Evolutionary conservation across 2,329 filamentous ascomycete species (phyloP).

Genomic region (Calonectria henricotiae): DNA sequence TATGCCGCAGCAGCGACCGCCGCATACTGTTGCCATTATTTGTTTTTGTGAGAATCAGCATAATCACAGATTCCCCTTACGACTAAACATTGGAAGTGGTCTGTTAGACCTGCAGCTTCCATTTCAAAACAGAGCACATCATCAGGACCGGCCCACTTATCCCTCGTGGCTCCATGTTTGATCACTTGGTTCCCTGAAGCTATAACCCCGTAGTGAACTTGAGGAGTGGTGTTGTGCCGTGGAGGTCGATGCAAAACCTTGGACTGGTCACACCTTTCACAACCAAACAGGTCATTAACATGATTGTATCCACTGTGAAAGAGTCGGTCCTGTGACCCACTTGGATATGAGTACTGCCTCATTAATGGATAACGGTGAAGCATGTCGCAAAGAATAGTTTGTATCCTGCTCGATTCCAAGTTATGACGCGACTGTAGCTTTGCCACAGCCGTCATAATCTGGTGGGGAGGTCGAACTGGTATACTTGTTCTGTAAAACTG

Average conservation of each 20-base stretch:
- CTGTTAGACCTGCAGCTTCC: conserved; percentile 54
- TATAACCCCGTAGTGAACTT: not conserved
- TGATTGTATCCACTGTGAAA: not conserved
- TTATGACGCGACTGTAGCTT: not conserved
- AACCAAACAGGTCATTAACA: not conserved
- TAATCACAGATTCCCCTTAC: conserved; percentile 48
- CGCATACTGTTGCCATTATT: conserved; percentile 13
- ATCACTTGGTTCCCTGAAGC: not conserved
- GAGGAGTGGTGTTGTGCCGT: not conserved
- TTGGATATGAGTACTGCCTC: not conserved
- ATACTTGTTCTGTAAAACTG: not conserved
- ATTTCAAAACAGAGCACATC: conserved; percentile 53
- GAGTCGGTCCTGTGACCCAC: not conserved
- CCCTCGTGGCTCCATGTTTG: not conserved
- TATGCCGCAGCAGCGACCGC: conserved; percentile 6
- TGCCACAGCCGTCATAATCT: not conserved
- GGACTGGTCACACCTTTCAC: not conserved
- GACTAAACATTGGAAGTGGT: conserved; percentile 54
- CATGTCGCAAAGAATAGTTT: not conserved
- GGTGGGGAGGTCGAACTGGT: not conserved
- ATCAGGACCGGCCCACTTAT: conserved; percentile 37
- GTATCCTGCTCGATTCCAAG: not conserved
- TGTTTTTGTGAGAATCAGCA: conserved; percentile 22
- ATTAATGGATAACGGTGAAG: not conserved
- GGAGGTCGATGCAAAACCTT: not conserved